These are phyloP conservation scores for Fusarium sp. DNA, from an alignment of 2,329 filamentous ascomycete genomes.

Conservation along the genomic window DNA sequence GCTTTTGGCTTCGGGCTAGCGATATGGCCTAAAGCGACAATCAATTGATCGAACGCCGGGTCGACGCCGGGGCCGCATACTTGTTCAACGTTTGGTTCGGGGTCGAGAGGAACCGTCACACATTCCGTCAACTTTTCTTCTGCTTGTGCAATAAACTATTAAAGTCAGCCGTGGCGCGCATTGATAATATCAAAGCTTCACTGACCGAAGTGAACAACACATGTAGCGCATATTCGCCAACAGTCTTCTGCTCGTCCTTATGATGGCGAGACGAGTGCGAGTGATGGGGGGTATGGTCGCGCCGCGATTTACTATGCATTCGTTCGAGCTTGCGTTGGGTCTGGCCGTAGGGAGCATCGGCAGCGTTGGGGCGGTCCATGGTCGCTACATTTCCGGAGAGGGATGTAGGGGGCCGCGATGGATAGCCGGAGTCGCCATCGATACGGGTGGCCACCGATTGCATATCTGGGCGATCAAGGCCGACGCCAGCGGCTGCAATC, in stretches of 20 bases:
- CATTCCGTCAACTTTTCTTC: constrained; percentile 95
- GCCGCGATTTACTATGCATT: constrained; percentile 74
- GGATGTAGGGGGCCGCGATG: constrained; percentile 59
- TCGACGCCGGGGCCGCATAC: constrained; percentile 93
- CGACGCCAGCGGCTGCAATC: constrained; percentile 75
- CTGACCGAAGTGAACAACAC: constrained; percentile 91
- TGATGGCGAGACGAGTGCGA: constrained; percentile 77
- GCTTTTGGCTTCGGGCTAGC: constrained; percentile 94
- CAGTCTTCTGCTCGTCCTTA: constrained; percentile 84
- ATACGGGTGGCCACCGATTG: constrained; percentile 57
- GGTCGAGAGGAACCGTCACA: constrained; percentile 80
- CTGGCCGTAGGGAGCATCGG: constrained; percentile 57
- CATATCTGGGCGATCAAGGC: constrained; percentile 65
- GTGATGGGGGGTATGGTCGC: constrained; percentile 79
- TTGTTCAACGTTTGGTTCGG: constrained; percentile 85
- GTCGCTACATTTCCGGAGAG: constrained; percentile 55
- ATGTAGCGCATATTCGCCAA: constrained; percentile 97
- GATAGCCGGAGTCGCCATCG: constrained; percentile 56
- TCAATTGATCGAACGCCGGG: constrained; percentile 90
- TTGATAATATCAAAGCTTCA: constrained; percentile 29
- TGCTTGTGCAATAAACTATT: constrained; percentile 90
- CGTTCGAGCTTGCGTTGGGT: constrained; percentile 67
- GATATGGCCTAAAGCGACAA: constrained; percentile 92
- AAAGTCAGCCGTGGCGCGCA: constrained; percentile 28
- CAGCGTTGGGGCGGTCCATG: constrained; percentile 59